phyloP scores from a whole-genome alignment of 1,284 basidiomycete genomes.

The Malassezia obtusa region DNA sequence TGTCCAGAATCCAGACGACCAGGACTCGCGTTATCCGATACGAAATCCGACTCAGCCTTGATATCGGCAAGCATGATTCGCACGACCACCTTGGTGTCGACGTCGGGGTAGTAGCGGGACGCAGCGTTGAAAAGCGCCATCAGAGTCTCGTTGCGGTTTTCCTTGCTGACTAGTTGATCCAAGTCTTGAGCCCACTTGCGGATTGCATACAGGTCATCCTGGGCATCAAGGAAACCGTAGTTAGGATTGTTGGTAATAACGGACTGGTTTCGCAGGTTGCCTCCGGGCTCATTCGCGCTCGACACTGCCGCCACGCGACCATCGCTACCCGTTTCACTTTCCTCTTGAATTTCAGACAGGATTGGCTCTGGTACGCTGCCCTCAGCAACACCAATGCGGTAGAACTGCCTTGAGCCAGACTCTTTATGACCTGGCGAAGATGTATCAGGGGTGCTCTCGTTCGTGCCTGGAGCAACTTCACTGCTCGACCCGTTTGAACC shows the following conservation, averaged over 20 bases:
- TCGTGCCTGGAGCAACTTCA: neutral
- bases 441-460: neutral
- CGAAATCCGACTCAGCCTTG: constrained; percentile 42
- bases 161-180: constrained; percentile 20
- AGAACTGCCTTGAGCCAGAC: neutral
- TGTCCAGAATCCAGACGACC: constrained; percentile 36
- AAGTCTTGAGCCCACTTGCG: constrained; percentile 39
- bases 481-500: no score
- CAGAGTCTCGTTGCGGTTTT: constrained; percentile 33
- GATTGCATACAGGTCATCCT: constrained; percentile 34
- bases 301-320: constrained; percentile 1
- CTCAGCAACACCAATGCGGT: constrained; percentile 1
- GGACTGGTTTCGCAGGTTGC: constrained; percentile 17
- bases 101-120: constrained; percentile 41
- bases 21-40: constrained; percentile 18
- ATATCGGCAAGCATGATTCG: constrained; percentile 42
- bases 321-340: neutral
- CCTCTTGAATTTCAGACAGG: neutral
- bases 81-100: constrained; percentile 27
- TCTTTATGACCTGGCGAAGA: neutral
- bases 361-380: neutral
- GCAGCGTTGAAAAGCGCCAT: constrained; percentile 38
- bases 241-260: constrained; percentile 26
- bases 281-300: constrained; percentile 8
- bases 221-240: constrained; percentile 31